These are phyloP conservation scores for Phanerodontia chrysosporium DNA, from an alignment of 768 basidiomycete species.

Conservation along the genomic window DNA sequence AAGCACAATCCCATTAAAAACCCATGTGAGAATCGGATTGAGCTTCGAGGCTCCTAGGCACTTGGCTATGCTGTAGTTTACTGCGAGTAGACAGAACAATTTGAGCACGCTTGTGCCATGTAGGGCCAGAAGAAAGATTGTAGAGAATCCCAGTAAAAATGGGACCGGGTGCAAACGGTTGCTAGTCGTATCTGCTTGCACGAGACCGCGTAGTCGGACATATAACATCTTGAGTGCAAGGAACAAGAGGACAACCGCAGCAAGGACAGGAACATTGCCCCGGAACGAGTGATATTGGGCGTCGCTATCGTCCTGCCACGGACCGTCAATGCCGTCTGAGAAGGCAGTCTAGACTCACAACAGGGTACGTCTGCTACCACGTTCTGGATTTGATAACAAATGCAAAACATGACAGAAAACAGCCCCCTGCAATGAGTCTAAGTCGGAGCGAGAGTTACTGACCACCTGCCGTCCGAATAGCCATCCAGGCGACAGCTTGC, in stretches of 20 bases:
- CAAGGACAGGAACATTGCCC: slow-evolving; percentile 65
- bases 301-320: slow-evolving; percentile 83
- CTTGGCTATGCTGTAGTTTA: slow-evolving; percentile 67
- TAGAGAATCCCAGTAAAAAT: slow-evolving; percentile 58
- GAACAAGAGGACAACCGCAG: slow-evolving; percentile 46
- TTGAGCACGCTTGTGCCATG: slow-evolving; percentile 84
- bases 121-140: slow-evolving; percentile 61
- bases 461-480: slow-evolving; percentile 76
- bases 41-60: slow-evolving; percentile 36
- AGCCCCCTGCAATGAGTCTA: neutral
- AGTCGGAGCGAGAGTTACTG: slow-evolving; percentile 27
- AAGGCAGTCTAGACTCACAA: neutral
- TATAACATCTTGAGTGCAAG: slow-evolving; percentile 53
- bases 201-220: neutral
- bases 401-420: neutral
- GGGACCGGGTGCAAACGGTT: slow-evolving; percentile 39
- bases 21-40: slow-evolving; percentile 63
- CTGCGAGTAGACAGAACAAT: slow-evolving; percentile 61
- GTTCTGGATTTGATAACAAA: neutral
- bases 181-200: neutral
- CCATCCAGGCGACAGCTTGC: slow-evolving; percentile 71
- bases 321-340: neutral
- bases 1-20: slow-evolving; percentile 68
- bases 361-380: neutral
- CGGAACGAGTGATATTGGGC: slow-evolving; percentile 88